phyloP scores from a whole-genome alignment of 495 filamentous ascomycete genomes.

The Xylaria scruposa region DNA sequence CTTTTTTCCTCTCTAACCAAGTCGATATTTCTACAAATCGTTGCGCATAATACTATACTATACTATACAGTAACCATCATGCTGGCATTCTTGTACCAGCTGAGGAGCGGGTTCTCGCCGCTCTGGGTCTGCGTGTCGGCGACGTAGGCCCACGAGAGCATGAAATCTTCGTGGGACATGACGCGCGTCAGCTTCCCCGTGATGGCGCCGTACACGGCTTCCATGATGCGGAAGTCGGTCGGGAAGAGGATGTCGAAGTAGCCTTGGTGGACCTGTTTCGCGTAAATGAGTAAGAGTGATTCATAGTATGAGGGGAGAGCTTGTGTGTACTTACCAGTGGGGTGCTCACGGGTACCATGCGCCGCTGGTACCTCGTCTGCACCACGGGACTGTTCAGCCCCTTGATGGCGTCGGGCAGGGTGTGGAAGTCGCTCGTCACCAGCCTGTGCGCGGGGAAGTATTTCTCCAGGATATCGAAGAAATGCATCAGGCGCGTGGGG shows the following conservation, averaged over 20 bases:
- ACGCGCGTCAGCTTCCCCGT: constrained; percentile 90
- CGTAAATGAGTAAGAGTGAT: neutral
- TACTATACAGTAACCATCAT: constrained; percentile 79
- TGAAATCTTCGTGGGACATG: constrained; percentile 86
- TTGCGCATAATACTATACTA: neutral
- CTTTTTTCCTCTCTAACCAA: neutral
- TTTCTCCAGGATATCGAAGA: constrained; percentile 85
- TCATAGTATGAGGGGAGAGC: neutral
- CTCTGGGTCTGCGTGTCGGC: constrained; percentile 86
- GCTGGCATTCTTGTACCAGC: constrained; percentile 93
- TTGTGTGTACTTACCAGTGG: constrained; percentile 72
- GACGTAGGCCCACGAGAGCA: constrained; percentile 84
- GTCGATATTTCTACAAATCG: neutral
- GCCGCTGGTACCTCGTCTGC: constrained; percentile 86
- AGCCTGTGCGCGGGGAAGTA: constrained; percentile 91
- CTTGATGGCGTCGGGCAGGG: constrained; percentile 77
- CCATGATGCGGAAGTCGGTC: constrained; percentile 86
- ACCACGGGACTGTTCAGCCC: constrained; percentile 94
- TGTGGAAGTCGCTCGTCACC: constrained; percentile 89
- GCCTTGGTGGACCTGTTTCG: constrained; percentile 84
- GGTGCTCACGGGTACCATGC: constrained; percentile 86
- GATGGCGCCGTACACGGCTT: constrained; percentile 87
- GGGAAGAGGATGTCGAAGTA: constrained; percentile 99
- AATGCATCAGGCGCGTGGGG: constrained; percentile 91
- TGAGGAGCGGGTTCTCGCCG: constrained; percentile 92